Evolutionary conservation across 2,329 filamentous ascomycete species (phyloP), one percentile per base, ranked within the genome.

Genomic region (Epichloe uncinata): DNA sequence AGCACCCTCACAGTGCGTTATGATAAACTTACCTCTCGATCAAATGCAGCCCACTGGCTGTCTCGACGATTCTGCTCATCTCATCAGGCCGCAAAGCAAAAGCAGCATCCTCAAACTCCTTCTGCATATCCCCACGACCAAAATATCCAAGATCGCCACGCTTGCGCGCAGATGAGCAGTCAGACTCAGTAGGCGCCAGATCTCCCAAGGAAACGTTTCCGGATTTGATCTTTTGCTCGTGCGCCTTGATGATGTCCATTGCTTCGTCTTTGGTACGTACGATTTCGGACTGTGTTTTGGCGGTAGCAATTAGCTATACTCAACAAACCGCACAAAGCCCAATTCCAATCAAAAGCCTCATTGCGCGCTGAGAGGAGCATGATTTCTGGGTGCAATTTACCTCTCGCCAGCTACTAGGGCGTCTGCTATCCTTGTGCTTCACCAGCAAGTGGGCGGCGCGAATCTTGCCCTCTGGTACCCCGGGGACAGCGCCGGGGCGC

Each of bases 121-220:
- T 91, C 67, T 98, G 93, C 93, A 98, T 98, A 62, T 97, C 91
- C 30, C 89, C 88, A 60, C 78, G 82, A 50, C 88, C 90, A 67
- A 98, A 98, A 69, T 90, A 95, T 18, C 93, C 93, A 71, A 98
- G 72, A 65, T 98, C 93, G 51, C 93, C 93, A 57, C 83, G 81
- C 77, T 97, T 98, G 60, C 89, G 81, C 33, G 93, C 90, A 60
- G 89, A 96, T 68, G 87, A 95, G 72, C 91, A 97, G 70, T 98
- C 93, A 15, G 87, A 95, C 71, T 97, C 93, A 42, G 81, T 85
- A 52, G 81, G 78, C 12, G 93, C 93, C 56, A 98, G 76, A 56
- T 96, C 86, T 45, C 87, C 88, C 40, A 98, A 76, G 48, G 77
- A 74, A 45, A 74, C 71, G 56, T 79, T 71, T 53, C 88, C 84